Evolutionary conservation across 2,329 filamentous ascomycete species (phyloP).

Genomic region (Fusarium albidum): DNA sequence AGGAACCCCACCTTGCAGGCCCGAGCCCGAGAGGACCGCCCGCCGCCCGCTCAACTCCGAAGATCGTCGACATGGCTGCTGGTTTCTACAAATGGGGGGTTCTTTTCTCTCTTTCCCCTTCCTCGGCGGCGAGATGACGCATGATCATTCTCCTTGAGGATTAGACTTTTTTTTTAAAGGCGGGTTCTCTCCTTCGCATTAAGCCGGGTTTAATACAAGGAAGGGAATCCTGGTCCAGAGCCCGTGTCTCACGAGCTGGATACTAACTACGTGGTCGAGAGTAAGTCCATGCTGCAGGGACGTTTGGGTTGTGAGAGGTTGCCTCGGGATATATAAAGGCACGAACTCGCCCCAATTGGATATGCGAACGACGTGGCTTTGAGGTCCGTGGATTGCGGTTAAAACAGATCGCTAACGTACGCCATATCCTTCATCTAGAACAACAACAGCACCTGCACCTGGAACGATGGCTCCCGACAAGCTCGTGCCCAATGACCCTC

Average conservation of each 20-base stretch:
- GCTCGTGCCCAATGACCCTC: constrained; percentile 70
- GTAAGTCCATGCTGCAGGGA: neutral
- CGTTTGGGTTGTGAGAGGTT: neutral
- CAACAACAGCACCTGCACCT: neutral
- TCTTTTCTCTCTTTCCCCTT: neutral
- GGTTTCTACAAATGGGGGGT: neutral
- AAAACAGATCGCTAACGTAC: constrained; percentile 10
- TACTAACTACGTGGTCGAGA: neutral
- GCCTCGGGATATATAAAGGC: neutral
- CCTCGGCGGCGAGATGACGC: no score
- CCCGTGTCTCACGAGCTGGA: neutral
- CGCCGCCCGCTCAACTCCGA: neutral
- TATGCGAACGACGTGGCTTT: no score
- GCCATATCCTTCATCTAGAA: constrained; percentile 1
- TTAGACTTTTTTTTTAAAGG: no score
- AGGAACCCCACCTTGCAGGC: constrained; percentile 10
- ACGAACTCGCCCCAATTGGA: neutral
- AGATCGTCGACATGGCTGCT: neutral
- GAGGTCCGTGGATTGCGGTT: neutral
- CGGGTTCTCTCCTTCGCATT: neutral
- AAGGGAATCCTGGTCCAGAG: neutral
- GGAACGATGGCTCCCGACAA: constrained; percentile 65
- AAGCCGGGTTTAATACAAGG: neutral
- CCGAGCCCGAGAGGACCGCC: neutral
- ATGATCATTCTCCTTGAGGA: no score